A percentile compares a stretch with the other conserved stretches of the same genome.
Evolutionary conservation across 2,329 filamentous ascomycete species (phyloP).

Genomic region (Aspergillus pseudotamarii): DNA sequence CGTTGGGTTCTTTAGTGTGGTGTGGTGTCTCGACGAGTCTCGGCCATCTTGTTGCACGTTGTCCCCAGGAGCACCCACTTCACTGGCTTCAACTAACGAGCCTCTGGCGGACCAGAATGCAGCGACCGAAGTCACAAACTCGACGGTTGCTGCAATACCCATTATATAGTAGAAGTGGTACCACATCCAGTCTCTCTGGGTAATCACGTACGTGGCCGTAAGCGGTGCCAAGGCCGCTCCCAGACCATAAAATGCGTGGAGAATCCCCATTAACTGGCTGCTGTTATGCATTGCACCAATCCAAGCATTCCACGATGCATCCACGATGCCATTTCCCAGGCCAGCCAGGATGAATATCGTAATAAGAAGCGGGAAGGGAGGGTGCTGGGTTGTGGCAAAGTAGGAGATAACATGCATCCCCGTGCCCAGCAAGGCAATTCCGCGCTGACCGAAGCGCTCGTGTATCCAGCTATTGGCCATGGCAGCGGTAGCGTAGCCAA

Average conservation of each 20-base stretch:
- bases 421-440: slow-evolving; percentile 67
- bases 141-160: slow-evolving; percentile 58
- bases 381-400: slow-evolving; percentile 63
- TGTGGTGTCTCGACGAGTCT: too few species aligned
- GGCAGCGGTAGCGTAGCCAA: slow-evolving; percentile 52
- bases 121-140: slow-evolving; percentile 49
- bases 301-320: slow-evolving; percentile 62
- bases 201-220: slow-evolving; percentile 72
- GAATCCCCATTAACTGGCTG: slow-evolving; percentile 71
- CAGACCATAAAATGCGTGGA: slow-evolving; percentile 72
- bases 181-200: slow-evolving; percentile 64
- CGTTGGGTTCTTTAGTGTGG: neutral
- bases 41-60: neutral
- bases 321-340: slow-evolving; percentile 68
- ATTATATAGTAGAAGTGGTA: slow-evolving; percentile 76
- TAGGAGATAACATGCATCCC: slow-evolving; percentile 33
- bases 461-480: slow-evolving; percentile 49
- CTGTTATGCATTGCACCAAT: slow-evolving; percentile 71
- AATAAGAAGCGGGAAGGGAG: slow-evolving; percentile 68
- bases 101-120: slow-evolving; percentile 23
- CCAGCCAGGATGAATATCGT: slow-evolving; percentile 67
- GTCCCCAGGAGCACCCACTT: neutral
- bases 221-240: slow-evolving; percentile 71
- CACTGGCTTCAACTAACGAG: neutral
- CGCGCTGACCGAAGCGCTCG: slow-evolving; percentile 63